Conservation (phyloP, 2,329 filamentous ascomycete genomes). For the Thelonectria rubi region DNA sequence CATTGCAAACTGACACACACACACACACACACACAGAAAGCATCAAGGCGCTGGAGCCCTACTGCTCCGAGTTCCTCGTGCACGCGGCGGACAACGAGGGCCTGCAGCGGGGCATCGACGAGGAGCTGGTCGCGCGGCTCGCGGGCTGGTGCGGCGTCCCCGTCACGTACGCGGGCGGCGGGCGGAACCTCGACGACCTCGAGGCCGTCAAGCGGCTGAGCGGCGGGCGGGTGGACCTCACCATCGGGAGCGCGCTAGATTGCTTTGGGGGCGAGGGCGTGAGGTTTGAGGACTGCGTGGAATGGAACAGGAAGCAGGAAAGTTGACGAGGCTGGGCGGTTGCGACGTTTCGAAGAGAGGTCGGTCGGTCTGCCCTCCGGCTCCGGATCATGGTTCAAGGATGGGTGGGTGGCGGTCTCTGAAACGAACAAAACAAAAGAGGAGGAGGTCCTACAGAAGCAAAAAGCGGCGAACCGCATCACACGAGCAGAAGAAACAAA, state of each 20-base stretch:
- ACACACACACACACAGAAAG: slow-evolving; percentile 66
- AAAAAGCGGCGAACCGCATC: slow-evolving; percentile 27
- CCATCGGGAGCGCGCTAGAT: slow-evolving; percentile 95
- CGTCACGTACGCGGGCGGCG: slow-evolving; percentile 97
- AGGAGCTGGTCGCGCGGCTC: slow-evolving; percentile 79
- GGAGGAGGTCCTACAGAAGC: slow-evolving; percentile 18
- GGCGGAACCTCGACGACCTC: slow-evolving; percentile 81
- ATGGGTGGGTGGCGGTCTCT: slow-evolving; percentile 7
- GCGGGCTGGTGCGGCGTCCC: slow-evolving; percentile 90
- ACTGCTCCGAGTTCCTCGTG: slow-evolving; percentile 96
- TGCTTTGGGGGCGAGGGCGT: slow-evolving; percentile 92
- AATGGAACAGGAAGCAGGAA: slow-evolving; percentile 75
- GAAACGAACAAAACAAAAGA: slow-evolving; percentile 5
- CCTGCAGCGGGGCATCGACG: slow-evolving; percentile 89
- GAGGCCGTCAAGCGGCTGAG: slow-evolving; percentile 84
- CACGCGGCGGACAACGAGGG: slow-evolving; percentile 98
- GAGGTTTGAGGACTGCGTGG: slow-evolving; percentile 86
- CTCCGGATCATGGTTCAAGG: slow-evolving; percentile 8
- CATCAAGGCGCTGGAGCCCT: slow-evolving; percentile 82
- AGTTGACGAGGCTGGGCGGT: slow-evolving; percentile 1
- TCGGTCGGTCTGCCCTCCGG: neutral
- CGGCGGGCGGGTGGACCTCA: slow-evolving; percentile 84
- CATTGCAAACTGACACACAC: no score
- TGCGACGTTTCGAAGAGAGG: slow-evolving; percentile 19
- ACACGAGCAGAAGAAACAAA: slow-evolving; percentile 16